Evolutionary conservation across 1,284 basidiomycete genomes (phyloP), one percentile per base, ranked within the genome.

Genomic region (Gomphus bonarii): DNA sequence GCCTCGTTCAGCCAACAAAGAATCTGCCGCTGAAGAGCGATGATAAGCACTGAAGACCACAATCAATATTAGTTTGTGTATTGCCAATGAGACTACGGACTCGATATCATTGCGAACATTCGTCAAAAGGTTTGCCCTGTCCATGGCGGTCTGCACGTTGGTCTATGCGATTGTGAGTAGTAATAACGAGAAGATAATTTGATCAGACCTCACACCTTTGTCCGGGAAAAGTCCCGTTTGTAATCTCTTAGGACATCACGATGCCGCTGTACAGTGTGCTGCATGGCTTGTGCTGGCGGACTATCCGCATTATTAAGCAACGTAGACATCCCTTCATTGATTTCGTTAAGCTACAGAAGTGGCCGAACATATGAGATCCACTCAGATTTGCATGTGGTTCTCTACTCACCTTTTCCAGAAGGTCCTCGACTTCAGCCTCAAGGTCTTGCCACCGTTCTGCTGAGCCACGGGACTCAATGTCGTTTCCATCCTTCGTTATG

Each of bases 21-120:
- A 82, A 65, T 98, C 95, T 3, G 90, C 85, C 52, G 91, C 84
- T 3, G 86, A 85, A 3, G 90, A 88, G 64, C 72, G 71, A 9
- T 95, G 97, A 73, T 95, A 97, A 55, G 87, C 82, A 63, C 88
- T 90, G 62, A 35, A 36, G 33, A 16, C 35, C 58, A 33, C 16
- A 30, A 42, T 48, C 56, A 35, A 54, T 20, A 43, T 38, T 30
- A 42, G 58, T 20, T 30, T 40, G 10, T 28, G 31, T 36, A 4
- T 40, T 51, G n/a, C 48, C 30, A 4, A n/a, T 58, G 52, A 54
- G 20, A 25, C 30, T 14, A 75, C 85, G 58, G 62, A 95, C 92
- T 92, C 87, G 62, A 98, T 98, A 65, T 99, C 95, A 63, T 95
- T 93, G 60, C 93, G 80, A 2, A 98, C 94, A n/a, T 89, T 91